These are phyloP conservation scores for Solanum clarkiae DNA, from an alignment of 257 asterid species.

Conservation along the genomic window DNA sequence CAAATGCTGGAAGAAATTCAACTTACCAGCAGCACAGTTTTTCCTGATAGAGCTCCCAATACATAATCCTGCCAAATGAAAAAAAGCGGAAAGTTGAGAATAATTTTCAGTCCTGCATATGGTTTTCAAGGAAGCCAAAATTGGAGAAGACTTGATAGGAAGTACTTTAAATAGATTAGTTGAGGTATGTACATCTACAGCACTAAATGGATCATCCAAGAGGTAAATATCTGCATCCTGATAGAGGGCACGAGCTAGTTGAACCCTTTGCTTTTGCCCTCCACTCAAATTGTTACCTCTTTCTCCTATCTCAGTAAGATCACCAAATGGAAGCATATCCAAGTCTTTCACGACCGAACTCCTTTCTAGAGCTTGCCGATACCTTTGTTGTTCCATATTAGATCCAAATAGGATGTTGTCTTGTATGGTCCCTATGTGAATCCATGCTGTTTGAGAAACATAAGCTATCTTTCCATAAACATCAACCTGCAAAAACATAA, in stretches of 20 bases:
- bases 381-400: slow-evolving; percentile 37
- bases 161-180: slow-evolving; percentile 56
- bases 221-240: slow-evolving; percentile 80
- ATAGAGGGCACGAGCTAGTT: slow-evolving; percentile 89
- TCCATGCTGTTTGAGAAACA: slow-evolving; percentile 96
- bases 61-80: slow-evolving; percentile 52
- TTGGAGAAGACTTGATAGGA: neutral
- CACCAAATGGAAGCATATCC: slow-evolving; percentile 80
- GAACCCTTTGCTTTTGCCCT: slow-evolving; percentile 50
- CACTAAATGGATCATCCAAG: slow-evolving; percentile 91
- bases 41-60: slow-evolving; percentile 54
- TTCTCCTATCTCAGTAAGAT: slow-evolving; percentile 91
- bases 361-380: slow-evolving; percentile 54
- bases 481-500: slow-evolving; percentile 30
- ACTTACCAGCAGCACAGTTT: slow-evolving; percentile 80
- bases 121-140: neutral
- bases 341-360: slow-evolving; percentile 70
- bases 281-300: slow-evolving; percentile 94
- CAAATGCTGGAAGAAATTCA: slow-evolving; percentile 82
- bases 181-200: slow-evolving; percentile 89
- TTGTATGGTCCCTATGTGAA: slow-evolving; percentile 79
- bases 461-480: slow-evolving; percentile 70
- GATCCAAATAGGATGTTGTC: slow-evolving; percentile 82
- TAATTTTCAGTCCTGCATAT: neutral
- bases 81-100: neutral